A percentile compares a stretch with the other conserved stretches of the same genome.
Conservation (phyloP, 352 stramenopile species). For the Pythium biforme region DNA sequence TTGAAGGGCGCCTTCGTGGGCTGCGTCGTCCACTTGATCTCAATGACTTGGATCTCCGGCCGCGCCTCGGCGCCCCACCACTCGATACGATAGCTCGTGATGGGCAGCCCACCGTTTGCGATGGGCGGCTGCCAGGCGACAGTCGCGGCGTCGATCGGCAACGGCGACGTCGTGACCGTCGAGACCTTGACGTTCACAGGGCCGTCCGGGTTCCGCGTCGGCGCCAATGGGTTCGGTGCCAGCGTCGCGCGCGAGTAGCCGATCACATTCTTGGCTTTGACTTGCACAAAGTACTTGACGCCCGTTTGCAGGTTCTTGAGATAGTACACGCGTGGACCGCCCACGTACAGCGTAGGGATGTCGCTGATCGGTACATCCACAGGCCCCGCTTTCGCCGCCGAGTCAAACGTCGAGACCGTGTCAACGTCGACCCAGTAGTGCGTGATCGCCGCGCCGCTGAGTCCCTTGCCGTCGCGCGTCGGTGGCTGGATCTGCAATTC, state of each 20-base stretch:
- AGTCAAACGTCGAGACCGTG: constrained; percentile 73
- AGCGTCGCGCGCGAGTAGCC: constrained; percentile 65
- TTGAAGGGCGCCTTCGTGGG: constrained; percentile 56
- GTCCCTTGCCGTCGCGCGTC: constrained; percentile 58
- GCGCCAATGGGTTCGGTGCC: constrained; percentile 52
- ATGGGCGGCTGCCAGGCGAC: constrained; percentile 73
- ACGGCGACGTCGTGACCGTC: constrained; percentile 39
- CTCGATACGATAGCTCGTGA: constrained; percentile 84
- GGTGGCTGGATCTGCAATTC: constrained; percentile 79
- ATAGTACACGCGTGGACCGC: constrained; percentile 68
- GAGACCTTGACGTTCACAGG: constrained; percentile 62
- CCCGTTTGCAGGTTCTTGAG: constrained; percentile 68
- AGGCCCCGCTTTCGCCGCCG: constrained; percentile 40
- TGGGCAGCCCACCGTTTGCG: constrained; percentile 47
- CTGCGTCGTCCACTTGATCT: constrained; percentile 72
- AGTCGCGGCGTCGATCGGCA: constrained; percentile 53
- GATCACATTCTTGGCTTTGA: constrained; percentile 71
- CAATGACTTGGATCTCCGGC: constrained; percentile 82
- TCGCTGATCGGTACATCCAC: constrained; percentile 33
- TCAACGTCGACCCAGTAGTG: constrained; percentile 70
- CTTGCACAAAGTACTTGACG: constrained; percentile 84
- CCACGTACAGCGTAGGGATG: constrained; percentile 56
- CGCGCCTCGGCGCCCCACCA: constrained; percentile 62
- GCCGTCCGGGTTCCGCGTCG: constrained; percentile 43
- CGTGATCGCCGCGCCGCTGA: constrained; percentile 42